These are phyloP conservation scores for Naegleria gruberi DNA, from an alignment of 208 protist genomes.

Conservation along the genomic window DNA sequence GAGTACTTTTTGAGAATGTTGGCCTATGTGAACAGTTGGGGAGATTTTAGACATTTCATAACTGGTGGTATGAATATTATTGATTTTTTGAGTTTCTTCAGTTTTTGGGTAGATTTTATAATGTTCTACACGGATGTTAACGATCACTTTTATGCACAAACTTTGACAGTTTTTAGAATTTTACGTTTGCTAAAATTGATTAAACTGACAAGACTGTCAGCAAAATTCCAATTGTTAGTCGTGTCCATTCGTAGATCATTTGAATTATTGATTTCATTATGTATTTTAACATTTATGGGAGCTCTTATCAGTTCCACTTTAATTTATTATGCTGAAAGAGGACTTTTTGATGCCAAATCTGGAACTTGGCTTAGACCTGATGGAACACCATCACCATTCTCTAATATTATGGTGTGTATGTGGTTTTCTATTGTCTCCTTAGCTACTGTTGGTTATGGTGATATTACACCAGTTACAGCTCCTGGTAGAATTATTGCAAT, in stretches of 20 bases:
- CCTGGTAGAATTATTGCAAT: neutral
- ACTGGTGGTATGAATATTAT: neutral
- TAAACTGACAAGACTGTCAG: neutral
- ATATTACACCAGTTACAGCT: neutral
- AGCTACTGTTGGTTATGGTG: neutral
- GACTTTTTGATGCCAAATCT: neutral
- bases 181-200: neutral
- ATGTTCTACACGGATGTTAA: neutral
- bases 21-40: neutral
- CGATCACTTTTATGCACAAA: neutral
- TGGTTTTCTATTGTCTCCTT: conserved; percentile 8
- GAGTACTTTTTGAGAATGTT: neutral
- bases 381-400: conserved; percentile 8
- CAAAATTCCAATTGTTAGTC: neutral
- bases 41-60: neutral
- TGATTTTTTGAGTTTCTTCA: neutral
- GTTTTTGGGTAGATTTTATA: neutral
- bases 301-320: conserved; percentile 21
- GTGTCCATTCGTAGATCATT: neutral
- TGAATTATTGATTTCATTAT: neutral
- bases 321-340: conserved; percentile 33
- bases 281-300: neutral
- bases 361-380: neutral
- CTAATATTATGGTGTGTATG: conserved; percentile 15
- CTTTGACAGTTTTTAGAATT: neutral